Conservation (phyloP, 106 monocot species). For the Triglochin maritima region DNA sequence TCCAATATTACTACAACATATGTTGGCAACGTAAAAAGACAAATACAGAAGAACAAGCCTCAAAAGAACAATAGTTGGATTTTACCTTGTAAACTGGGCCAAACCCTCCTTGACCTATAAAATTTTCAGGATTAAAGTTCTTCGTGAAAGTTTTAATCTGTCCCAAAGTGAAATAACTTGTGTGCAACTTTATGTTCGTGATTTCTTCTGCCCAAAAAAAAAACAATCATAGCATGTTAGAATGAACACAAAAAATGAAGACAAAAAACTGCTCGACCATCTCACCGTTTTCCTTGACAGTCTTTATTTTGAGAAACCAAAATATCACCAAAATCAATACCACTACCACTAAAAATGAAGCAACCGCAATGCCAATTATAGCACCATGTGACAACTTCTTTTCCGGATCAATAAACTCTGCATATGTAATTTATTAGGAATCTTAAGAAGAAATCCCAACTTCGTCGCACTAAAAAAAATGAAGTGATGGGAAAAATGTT, state of each 20-base stretch:
- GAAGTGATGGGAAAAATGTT: not conserved
- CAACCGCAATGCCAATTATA: constrained; percentile 8
- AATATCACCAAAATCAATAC: constrained; percentile 6
- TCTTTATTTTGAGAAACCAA: constrained; percentile 6
- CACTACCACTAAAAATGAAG: not conserved
- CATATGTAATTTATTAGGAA: constrained; percentile 1
- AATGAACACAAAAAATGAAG: not conserved
- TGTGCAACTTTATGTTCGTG: not conserved
- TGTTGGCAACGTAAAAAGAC: not conserved
- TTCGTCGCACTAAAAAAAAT: not conserved
- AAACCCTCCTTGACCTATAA: constrained; percentile 25
- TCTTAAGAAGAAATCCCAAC: not conserved
- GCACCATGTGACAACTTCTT: constrained; percentile 1
- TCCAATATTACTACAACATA: not conserved
- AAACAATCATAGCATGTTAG: not conserved
- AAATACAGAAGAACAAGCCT: not conserved
- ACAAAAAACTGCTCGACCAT: not conserved
- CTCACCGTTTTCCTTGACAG: not conserved
- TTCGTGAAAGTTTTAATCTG: constrained; percentile 15
- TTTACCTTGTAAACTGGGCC: constrained; percentile 21
- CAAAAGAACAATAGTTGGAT: not conserved
- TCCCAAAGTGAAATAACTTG: constrained; percentile 5
- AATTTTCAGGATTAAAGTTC: constrained; percentile 12
- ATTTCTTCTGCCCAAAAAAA: constrained; percentile 1
- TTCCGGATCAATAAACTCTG: constrained; percentile 26